A percentile compares a stretch with the other conserved stretches of the same genome.
These are phyloP conservation scores for Cenchrus americanus DNA, from an alignment of 176 grass and related monocot genomes.

Conservation along the genomic window DNA sequence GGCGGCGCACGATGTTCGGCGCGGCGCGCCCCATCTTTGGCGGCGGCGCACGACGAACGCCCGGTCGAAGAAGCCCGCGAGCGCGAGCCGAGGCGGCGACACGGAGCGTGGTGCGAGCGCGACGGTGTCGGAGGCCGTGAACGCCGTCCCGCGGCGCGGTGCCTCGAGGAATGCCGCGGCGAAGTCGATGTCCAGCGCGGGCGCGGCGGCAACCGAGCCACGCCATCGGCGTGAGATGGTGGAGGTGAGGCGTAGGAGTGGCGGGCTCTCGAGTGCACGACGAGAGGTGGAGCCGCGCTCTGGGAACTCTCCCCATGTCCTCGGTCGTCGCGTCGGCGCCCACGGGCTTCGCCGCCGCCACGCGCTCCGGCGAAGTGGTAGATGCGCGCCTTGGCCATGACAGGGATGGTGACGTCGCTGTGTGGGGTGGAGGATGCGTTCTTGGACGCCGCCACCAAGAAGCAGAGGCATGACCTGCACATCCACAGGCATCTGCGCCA, in stretches of 20 bases:
- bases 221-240: conserved; percentile 58
- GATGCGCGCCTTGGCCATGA: too few relatives aligned
- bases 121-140: conserved; percentile 36
- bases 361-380: too few relatives aligned
- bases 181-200: conserved; percentile 58
- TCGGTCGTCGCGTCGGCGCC: too few relatives aligned
- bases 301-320: too few relatives aligned
- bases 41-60: conserved; percentile 49
- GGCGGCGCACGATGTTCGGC: too few relatives aligned
- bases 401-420: too few relatives aligned
- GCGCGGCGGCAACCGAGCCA: conserved; percentile 37
- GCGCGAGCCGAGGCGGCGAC: conserved; percentile 42
- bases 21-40: not conserved
- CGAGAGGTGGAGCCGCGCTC: too few relatives aligned
- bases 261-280: too few relatives aligned
- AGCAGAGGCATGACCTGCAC: conserved; percentile 22
- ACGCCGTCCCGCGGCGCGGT: conserved; percentile 51
- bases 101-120: conserved; percentile 7
- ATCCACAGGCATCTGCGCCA: conserved; percentile 72
- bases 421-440: too few relatives aligned
- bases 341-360: too few relatives aligned
- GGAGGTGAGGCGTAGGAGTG: not conserved
- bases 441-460: too few relatives aligned
- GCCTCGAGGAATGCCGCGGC: conserved; percentile 48
- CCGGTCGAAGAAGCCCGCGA: conserved; percentile 48